Conservation (phyloP, 2,329 filamentous ascomycete species). For the Pseudogymnoascus sp. region DNA sequence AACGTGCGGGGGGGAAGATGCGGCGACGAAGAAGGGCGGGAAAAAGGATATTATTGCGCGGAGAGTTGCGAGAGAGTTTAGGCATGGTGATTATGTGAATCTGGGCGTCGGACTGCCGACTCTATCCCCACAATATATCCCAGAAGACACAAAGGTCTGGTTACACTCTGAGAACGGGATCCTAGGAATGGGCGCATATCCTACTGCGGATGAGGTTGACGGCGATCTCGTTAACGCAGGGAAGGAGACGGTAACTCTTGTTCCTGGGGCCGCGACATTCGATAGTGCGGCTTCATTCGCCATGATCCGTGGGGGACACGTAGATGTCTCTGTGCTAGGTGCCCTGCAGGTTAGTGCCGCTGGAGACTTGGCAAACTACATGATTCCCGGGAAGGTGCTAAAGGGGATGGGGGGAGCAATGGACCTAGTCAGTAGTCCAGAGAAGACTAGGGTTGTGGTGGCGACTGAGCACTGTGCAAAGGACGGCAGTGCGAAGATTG, state of each 20-base stretch:
- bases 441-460: constrained; percentile 64
- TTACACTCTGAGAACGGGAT: constrained; percentile 84
- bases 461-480: constrained; percentile 64
- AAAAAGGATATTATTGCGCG: constrained; percentile 66
- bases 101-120: constrained; percentile 80
- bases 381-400: constrained; percentile 80
- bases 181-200: constrained; percentile 75
- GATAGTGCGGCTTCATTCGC: constrained; percentile 75
- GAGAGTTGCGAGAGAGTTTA: constrained; percentile 71
- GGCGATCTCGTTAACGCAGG: constrained; percentile 76
- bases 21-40: constrained; percentile 33
- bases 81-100: constrained; percentile 70
- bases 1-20: constrained; percentile 38
- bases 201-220: constrained; percentile 63
- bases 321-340: constrained; percentile 77
- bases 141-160: constrained; percentile 63
- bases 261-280: constrained; percentile 69
- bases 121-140: constrained; percentile 69
- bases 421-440: constrained; percentile 64
- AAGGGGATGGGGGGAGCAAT: constrained; percentile 82
- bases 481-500: constrained; percentile 59
- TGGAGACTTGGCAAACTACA: constrained; percentile 81
- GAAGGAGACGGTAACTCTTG: constrained; percentile 77
- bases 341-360: constrained; percentile 71
- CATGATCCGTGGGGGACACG: constrained; percentile 80